Conservation (phyloP, 208 protist species). For the Trypanosoma cruzi region DNA sequence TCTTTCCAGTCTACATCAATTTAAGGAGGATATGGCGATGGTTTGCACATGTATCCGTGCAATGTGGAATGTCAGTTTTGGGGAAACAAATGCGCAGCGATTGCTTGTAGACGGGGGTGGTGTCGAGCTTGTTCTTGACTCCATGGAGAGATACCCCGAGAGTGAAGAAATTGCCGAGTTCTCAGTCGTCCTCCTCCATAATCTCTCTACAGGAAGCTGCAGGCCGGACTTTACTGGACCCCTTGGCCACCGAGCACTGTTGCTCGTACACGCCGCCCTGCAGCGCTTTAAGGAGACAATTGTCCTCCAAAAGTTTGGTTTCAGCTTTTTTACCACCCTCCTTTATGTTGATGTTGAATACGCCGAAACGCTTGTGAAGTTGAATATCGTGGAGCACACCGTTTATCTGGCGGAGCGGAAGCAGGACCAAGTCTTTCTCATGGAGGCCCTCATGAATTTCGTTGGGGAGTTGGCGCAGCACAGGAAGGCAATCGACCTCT, state of each 20-base stretch:
- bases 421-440: slow-evolving; percentile 76
- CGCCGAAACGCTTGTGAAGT: slow-evolving; percentile 50
- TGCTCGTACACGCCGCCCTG: slow-evolving; percentile 52
- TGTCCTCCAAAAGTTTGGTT: slow-evolving; percentile 87
- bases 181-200: slow-evolving; percentile 74
- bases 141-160: slow-evolving; percentile 62
- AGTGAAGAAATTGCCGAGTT: slow-evolving; percentile 75
- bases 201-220: slow-evolving; percentile 49
- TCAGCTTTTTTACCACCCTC: slow-evolving; percentile 70
- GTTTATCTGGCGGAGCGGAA: slow-evolving; percentile 53
- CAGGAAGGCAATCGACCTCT: slow-evolving; percentile 47
- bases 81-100: slow-evolving; percentile 36
- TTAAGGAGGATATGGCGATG: slow-evolving; percentile 63
- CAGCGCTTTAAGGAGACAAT: slow-evolving; percentile 53
- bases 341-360: slow-evolving; percentile 42
- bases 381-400: slow-evolving; percentile 61
- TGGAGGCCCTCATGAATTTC: slow-evolving; percentile 78
- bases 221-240: slow-evolving; percentile 40
- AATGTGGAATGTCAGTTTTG: slow-evolving; percentile 85
- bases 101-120: slow-evolving; percentile 55
- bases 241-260: slow-evolving; percentile 42
- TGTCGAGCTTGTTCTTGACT: slow-evolving; percentile 45
- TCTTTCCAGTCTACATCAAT: slow-evolving; percentile 49
- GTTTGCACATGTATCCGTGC: slow-evolving; percentile 57
- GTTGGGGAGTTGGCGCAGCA: slow-evolving; percentile 67